These are phyloP conservation scores for Pseudognaphalium luteoalbum DNA, from an alignment of 129 eudicot genomes.

Conservation along the genomic window DNA sequence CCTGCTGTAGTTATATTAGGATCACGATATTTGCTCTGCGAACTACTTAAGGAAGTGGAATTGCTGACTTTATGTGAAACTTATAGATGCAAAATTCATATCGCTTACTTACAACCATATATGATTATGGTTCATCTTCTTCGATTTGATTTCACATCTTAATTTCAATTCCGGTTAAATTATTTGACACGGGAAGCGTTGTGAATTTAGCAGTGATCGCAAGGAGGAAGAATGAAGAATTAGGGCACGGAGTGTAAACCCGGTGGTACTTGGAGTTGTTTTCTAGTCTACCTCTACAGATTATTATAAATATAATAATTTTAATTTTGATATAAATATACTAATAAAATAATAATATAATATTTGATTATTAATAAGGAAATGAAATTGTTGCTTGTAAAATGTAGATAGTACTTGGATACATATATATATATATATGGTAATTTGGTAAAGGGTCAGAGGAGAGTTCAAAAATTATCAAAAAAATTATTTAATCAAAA, in stretches of 20 bases:
- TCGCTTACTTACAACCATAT: slow-evolving; percentile 19
- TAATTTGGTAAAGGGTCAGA: too few relatives aligned
- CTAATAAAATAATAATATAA: too few relatives aligned
- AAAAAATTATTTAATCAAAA: too few relatives aligned
- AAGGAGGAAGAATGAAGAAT: not conserved
- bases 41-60: slow-evolving; percentile 15
- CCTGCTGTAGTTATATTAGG: slow-evolving; percentile 19
- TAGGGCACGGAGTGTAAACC: slow-evolving; percentile 26
- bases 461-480: too few relatives aligned
- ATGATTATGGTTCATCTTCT: slow-evolving; percentile 4
- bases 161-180: slow-evolving; percentile 3
- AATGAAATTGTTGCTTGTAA: too few relatives aligned
- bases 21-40: slow-evolving; percentile 24
- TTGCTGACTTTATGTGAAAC: slow-evolving; percentile 21
- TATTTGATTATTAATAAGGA: too few relatives aligned
- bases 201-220: not conserved
- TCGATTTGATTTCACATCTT: slow-evolving; percentile 21
- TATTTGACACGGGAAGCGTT: not conserved
- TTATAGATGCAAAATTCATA: slow-evolving; percentile 17
- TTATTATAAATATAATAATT: too few relatives aligned
- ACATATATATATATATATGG: too few relatives aligned
- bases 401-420: too few relatives aligned
- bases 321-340: too few relatives aligned
- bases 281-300: not conserved
- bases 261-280: slow-evolving; percentile 5